phyloP scores from a whole-genome alignment of 106 monocot genomes.

The Acorus calamus region DNA sequence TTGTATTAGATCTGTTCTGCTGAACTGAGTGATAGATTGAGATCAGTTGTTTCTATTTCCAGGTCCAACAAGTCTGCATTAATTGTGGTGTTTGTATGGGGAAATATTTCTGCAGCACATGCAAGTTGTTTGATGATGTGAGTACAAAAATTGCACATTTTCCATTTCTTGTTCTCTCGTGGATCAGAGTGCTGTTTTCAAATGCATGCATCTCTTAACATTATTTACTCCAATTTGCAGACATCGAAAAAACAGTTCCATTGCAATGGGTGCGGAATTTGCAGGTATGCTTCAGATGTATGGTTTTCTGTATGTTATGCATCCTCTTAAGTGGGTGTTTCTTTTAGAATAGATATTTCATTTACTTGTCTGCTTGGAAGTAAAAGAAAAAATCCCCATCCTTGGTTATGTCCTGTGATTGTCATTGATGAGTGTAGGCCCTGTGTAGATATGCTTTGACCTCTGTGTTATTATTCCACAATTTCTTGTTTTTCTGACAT shows the following conservation, averaged over 20 bases:
- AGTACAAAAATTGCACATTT: slow-evolving; percentile 9
- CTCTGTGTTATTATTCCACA: neutral
- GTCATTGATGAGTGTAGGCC: neutral
- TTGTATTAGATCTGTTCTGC: no score
- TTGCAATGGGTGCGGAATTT: slow-evolving; percentile 61
- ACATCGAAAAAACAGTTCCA: slow-evolving; percentile 53
- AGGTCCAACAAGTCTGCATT: slow-evolving; percentile 49
- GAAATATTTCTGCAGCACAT: slow-evolving; percentile 39
- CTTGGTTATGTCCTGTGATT: no score
- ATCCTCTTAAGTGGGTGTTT: no score
- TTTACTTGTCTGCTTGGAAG: neutral
- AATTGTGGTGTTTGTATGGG: slow-evolving; percentile 65
- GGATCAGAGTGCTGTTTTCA: neutral
- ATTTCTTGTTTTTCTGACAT: neutral
- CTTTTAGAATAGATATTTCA: neutral
- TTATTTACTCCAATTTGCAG: slow-evolving; percentile 10
- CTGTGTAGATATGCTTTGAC: neutral
- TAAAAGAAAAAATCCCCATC: no score
- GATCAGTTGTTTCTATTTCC: neutral
- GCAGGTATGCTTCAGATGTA: slow-evolving; percentile 51
- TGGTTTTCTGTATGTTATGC: no score
- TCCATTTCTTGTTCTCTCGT: neutral
- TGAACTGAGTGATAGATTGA: no score
- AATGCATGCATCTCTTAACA: neutral
- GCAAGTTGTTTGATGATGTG: slow-evolving; percentile 65